These are phyloP conservation scores for Salmacisia buchloeana DNA, from an alignment of 1,284 basidiomycete genomes.

Conservation along the genomic window DNA sequence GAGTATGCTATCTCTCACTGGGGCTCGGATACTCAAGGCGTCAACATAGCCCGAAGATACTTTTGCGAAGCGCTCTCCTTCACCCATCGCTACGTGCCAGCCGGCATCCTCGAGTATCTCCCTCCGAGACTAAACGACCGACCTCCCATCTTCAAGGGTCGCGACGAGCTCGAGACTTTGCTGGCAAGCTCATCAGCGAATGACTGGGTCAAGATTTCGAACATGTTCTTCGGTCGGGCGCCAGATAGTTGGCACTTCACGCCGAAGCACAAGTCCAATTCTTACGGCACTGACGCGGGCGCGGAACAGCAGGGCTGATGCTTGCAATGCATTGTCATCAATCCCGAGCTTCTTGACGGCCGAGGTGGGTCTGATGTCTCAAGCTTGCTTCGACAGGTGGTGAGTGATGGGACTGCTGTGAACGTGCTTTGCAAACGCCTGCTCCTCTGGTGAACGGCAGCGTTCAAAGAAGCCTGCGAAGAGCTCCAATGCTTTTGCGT, in stretches of 20 bases:
- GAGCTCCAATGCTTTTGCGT: neutral
- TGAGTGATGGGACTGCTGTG: neutral
- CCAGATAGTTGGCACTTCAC: constrained; percentile 61
- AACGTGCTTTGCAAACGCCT: neutral
- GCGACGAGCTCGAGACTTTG: constrained; percentile 75
- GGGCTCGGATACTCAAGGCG: constrained; percentile 57
- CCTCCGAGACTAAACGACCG: constrained; percentile 83
- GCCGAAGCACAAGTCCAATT: constrained; percentile 48
- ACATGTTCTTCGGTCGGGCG: constrained; percentile 80
- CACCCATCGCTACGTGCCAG: constrained; percentile 88
- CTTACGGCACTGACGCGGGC: constrained; percentile 17
- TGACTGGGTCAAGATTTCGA: constrained; percentile 93
- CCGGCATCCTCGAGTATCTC: constrained; percentile 80
- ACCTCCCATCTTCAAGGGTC: constrained; percentile 74
- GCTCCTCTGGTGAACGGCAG: neutral
- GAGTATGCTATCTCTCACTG: constrained; percentile 44
- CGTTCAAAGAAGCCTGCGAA: neutral
- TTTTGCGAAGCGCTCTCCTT: constrained; percentile 91
- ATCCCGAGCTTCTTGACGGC: neutral
- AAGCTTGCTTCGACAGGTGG: neutral
- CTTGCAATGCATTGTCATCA: neutral
- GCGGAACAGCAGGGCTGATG: neutral
- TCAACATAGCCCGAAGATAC: constrained; percentile 88
- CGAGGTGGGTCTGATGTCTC: neutral
- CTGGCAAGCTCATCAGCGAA: constrained; percentile 71